Conservation (phyloP, 192 early-diverging fungal genomes). For the Geranomyces michiganensis region DNA sequence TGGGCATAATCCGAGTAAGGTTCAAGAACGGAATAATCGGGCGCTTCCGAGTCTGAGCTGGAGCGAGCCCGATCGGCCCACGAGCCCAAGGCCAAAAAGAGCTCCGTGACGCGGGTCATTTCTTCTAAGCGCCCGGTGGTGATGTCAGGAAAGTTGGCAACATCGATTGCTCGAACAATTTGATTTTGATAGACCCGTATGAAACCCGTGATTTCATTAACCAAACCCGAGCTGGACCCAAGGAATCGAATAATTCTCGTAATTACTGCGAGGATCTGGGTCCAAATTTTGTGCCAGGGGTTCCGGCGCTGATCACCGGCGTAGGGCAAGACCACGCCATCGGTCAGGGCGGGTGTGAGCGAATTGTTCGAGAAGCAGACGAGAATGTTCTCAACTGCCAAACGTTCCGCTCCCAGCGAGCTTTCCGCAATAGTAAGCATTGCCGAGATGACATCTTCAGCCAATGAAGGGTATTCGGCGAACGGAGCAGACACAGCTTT, state of each 20-base stretch:
- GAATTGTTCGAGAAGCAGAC: constrained; percentile 37
- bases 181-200: constrained; percentile 43
- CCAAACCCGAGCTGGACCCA: constrained; percentile 5
- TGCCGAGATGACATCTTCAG: constrained; percentile 22
- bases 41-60: neutral
- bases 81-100: constrained; percentile 34
- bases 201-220: constrained; percentile 40
- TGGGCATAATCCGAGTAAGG: constrained; percentile 9
- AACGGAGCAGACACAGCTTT: constrained; percentile 16
- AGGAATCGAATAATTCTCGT: constrained; percentile 20
- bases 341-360: constrained; percentile 26
- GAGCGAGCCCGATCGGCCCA: constrained; percentile 6
- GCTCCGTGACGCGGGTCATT: constrained; percentile 29
- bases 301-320: constrained; percentile 24
- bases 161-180: constrained; percentile 23
- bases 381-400: constrained; percentile 26
- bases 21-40: constrained; percentile 11
- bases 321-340: constrained; percentile 31
- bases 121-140: constrained; percentile 37
- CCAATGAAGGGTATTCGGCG: constrained; percentile 2
- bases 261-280: constrained; percentile 41
- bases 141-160: constrained; percentile 13
- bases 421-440: constrained; percentile 38
- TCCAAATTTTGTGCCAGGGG: constrained; percentile 51
- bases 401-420: constrained; percentile 32